Base-by-base conservation (phyloP, 1,284 basidiomycete genomes). In the Apiotrichum brassicae region DNA sequence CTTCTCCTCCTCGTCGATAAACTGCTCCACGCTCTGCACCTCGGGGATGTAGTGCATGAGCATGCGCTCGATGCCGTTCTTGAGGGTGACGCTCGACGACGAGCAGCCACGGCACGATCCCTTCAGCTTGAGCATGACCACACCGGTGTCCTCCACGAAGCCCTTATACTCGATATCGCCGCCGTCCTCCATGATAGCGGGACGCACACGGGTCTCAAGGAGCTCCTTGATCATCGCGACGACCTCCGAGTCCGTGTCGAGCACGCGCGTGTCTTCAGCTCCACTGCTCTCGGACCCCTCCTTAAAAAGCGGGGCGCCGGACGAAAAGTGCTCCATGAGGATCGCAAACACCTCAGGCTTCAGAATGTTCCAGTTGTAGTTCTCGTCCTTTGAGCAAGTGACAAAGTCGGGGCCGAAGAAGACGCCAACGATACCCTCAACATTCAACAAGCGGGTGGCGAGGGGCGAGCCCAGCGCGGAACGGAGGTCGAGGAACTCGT, bases 181-280 rank as follows among this genome's bases (percentile, higher is more conserved):
- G 33, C 76, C 76, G 54, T 77, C 76, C 58, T 76, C 75, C 85
- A 93, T 91, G 60, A 98, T 97, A 2, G 93, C 89, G 1, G 95
- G 94, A 45, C 95, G 77, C 14, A 98, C 91, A 6, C 94, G 78
- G 0, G 94, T 97, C 69, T 97, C 94, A 49, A 98, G 76, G 43
- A 98, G 71, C 74, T 98, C 94, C 74, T 98, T 98, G 66, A 98
- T 93, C 94, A 98, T 98, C 13, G 90, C 95, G 3, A 98, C 90
- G 1, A 90, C 87, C 70, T 98, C 94, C n/a, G 86, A 86, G 70
- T 98, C 94, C 1, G 87, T 89, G 63, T 97, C 94, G 33, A 97
- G 77, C 58, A 98, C 95, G 49, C 81, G 80, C n/a, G 93, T 97
- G 72, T 98, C 95, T 71, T 92, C 87, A 4, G 90, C 88, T 43